These are phyloP conservation scores for Hansenula sp. DNA, from an alignment of 1,139 yeast species.

Conservation along the genomic window DNA sequence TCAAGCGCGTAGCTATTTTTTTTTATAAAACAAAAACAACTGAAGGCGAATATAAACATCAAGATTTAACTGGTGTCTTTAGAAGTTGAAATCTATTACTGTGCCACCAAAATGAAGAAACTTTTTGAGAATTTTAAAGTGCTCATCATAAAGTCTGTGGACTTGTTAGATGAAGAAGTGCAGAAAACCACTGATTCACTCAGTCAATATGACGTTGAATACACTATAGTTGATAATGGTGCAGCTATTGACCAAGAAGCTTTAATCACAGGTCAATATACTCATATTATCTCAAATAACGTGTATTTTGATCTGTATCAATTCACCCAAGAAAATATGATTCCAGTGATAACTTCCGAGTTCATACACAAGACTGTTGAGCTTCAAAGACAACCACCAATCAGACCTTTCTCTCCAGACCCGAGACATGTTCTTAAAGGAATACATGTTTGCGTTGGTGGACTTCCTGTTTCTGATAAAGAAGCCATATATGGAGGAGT, in stretches of 20 bases:
- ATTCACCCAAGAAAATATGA: conserved; percentile 46
- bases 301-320: conserved; percentile 52
- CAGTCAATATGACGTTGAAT: conserved; percentile 18
- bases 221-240: conserved; percentile 16
- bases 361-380: conserved; percentile 58
- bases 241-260: conserved; percentile 16
- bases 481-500: conserved; percentile 67
- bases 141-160: conserved; percentile 36
- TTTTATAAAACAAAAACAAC: background rate
- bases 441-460: conserved; percentile 57
- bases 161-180: conserved; percentile 25
- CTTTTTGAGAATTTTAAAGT: conserved; percentile 38
- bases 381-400: conserved; percentile 42
- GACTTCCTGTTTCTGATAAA: conserved; percentile 53
- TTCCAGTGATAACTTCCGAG: conserved; percentile 62
- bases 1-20: background rate
- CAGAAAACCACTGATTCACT: conserved; percentile 22
- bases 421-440: conserved; percentile 60
- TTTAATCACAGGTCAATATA: conserved; percentile 23
- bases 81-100: no score
- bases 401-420: conserved; percentile 55
- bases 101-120: conserved; percentile 6
- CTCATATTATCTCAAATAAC: conserved; percentile 56
- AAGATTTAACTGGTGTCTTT: background rate
- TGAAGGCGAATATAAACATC: background rate